Evolutionary conservation across 176 grass and related monocot species (phyloP).

Genomic region (Cocos nucifera): DNA sequence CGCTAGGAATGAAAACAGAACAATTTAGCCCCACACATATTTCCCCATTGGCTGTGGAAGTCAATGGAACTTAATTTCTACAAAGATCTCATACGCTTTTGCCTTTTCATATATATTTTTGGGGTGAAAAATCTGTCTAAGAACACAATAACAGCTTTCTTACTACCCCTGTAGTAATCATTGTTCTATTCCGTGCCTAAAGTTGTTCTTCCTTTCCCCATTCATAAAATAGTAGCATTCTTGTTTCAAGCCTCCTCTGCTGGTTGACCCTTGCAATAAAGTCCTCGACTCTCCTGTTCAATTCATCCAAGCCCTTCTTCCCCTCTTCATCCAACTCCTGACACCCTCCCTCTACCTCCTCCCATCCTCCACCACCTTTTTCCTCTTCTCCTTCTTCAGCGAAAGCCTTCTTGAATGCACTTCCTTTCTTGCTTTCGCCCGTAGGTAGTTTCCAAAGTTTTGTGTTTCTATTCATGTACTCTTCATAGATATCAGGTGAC

Average conservation of each 20-base stretch:
- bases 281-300: slow-evolving; percentile 80
- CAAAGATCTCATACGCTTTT: slow-evolving; percentile 2
- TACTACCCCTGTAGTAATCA: too few relatives aligned
- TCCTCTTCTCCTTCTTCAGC: slow-evolving; percentile 9
- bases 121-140: too few relatives aligned
- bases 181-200: too few relatives aligned
- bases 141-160: too few relatives aligned
- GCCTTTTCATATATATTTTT: too few relatives aligned
- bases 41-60: too few relatives aligned
- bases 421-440: background rate
- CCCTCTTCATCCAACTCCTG: slow-evolving; percentile 19
- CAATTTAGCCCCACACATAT: too few relatives aligned
- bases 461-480: slow-evolving; percentile 35
- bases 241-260: slow-evolving; percentile 73
- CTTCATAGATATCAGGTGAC: slow-evolving; percentile 38
- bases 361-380: background rate
- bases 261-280: slow-evolving; percentile 89
- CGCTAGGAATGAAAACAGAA: too few relatives aligned
- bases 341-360: too few relatives aligned
- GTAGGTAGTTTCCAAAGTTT: background rate
- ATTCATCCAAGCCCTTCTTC: slow-evolving; percentile 32
- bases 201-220: too few relatives aligned
- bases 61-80: background rate
- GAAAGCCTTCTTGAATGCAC: slow-evolving; percentile 4
- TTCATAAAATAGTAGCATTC: slow-evolving; percentile 39